A percentile compares a stretch with the other conserved stretches of the same genome.
phyloP scores from a whole-genome alignment of 2,329 filamentous ascomycete genomes.

The Neofusicoccum parvum region DNA sequence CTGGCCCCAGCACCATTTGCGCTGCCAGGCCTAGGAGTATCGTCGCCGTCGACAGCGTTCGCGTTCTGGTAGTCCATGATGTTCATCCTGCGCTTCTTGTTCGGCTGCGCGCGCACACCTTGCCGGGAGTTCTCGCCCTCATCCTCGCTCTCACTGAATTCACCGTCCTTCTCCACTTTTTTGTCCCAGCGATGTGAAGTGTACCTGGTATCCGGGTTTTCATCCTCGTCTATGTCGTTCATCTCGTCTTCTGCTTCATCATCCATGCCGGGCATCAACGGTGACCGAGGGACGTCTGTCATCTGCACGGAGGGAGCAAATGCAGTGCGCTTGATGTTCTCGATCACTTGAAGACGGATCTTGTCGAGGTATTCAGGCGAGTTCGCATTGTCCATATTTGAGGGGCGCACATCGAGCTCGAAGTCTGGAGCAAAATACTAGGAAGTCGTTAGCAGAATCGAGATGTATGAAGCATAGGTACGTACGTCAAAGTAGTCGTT shows the following conservation, averaged over 20 bases:
- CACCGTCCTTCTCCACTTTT: constrained; percentile 72
- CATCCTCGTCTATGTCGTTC: constrained; percentile 75
- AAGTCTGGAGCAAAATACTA: constrained; percentile 71
- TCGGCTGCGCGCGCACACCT: constrained; percentile 65
- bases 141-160: constrained; percentile 74
- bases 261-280: constrained; percentile 60
- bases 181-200: constrained; percentile 84
- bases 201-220: constrained; percentile 79
- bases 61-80: constrained; percentile 65
- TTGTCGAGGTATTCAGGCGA: constrained; percentile 69
- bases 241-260: constrained; percentile 67
- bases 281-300: constrained; percentile 63
- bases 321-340: constrained; percentile 66
- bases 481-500: constrained; percentile 87
- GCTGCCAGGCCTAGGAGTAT: constrained; percentile 24
- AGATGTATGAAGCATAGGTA: neutral
- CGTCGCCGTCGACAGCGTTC: constrained; percentile 42
- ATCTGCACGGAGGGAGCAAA: constrained; percentile 66
- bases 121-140: constrained; percentile 82
- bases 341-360: constrained; percentile 66
- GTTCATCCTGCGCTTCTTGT: constrained; percentile 53
- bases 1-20: constrained; percentile 33
- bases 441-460: neutral
- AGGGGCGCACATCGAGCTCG: constrained; percentile 68
- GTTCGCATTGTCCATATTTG: constrained; percentile 74